Evolutionary conservation across 2,329 filamentous ascomycete species (phyloP), one percentile per base, ranked within the genome.

Genomic region (Aspergillus latus): DNA sequence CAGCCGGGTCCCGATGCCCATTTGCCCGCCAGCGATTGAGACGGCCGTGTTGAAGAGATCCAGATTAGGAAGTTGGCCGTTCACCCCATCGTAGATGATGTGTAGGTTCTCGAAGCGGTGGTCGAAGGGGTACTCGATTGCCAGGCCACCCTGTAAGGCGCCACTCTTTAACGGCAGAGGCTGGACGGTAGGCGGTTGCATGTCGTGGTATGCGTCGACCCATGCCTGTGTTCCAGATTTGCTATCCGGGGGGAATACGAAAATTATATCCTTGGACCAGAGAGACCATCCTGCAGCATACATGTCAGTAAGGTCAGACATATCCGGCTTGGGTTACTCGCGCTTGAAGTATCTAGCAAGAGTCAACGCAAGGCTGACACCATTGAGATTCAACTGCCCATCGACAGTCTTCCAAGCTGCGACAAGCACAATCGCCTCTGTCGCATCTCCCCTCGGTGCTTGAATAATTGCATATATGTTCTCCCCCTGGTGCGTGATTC

Each of bases 251-350:
- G 94, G 87, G 46, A 99, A 83, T 5, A 99, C 76, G 64, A 99
- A 86, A 57, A 99, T 93, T 64, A 99, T 96, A 72, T 99, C 94
- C 75, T 99, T 99, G 57, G 92, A 97, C 94, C 94, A 99, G 29
- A 99, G 82, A 52, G 92, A 97, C 94, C 94, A 99, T 64, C 88
- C 84, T 87, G 49, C 30, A 36, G 28, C 21, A 21, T 47, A 43
- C 5, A 3, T 29, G 30, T 72, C 34, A 69, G 61, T 50, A 21
- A 21, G 21, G 21, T 21, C 28, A 49, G 29, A 21, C 21, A 21
- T 21, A 21, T 21, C 21, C 21, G 9, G 30, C 36, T 37, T 10
- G 44, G 16, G 16, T 47, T 37, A 66, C 79, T 32, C 68, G 85
- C 89, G 85, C 75, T 95, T 96, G 78, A 99, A 97, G 75, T 99